A percentile compares a stretch with the other conserved stretches of the same genome.
Evolutionary conservation across 116 monocot species (phyloP).

Genomic region (Cymodocea nodosa): DNA sequence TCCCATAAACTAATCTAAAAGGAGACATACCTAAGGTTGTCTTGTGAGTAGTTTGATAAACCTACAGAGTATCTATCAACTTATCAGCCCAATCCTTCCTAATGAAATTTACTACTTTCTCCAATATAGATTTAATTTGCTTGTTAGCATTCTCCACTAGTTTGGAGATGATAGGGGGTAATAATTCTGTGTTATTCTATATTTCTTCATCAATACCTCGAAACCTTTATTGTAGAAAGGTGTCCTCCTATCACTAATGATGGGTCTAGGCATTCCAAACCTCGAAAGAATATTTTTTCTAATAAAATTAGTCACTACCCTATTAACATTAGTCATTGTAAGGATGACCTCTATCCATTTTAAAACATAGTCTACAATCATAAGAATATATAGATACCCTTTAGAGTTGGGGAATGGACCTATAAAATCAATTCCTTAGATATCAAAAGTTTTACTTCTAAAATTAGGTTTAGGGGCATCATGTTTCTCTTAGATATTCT

Average conservation of each 20-base stretch:
- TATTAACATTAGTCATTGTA: neutral
- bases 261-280: neutral
- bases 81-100: too few relatives aligned
- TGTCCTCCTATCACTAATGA: neutral
- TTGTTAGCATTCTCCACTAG: too few relatives aligned
- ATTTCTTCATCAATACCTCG: too few relatives aligned
- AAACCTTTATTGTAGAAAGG: neutral
- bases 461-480: conserved; percentile 5
- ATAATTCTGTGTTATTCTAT: too few relatives aligned
- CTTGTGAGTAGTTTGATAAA: neutral
- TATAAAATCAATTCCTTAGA: conserved; percentile 1
- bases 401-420: conserved; percentile 4
- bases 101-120: too few relatives aligned
- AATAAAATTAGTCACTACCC: neutral
- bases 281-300: neutral
- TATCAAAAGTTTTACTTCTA: neutral
- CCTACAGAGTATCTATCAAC: too few relatives aligned
- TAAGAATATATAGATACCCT: neutral
- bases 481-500: neutral
- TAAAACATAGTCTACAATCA: too few relatives aligned
- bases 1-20: too few relatives aligned
- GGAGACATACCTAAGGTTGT: neutral
- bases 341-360: too few relatives aligned
- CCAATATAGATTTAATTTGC: too few relatives aligned
- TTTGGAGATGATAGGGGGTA: too few relatives aligned